Base-by-base conservation (phyloP, 108 stramenopile species). In the Conticribra weissflogii region DNA sequence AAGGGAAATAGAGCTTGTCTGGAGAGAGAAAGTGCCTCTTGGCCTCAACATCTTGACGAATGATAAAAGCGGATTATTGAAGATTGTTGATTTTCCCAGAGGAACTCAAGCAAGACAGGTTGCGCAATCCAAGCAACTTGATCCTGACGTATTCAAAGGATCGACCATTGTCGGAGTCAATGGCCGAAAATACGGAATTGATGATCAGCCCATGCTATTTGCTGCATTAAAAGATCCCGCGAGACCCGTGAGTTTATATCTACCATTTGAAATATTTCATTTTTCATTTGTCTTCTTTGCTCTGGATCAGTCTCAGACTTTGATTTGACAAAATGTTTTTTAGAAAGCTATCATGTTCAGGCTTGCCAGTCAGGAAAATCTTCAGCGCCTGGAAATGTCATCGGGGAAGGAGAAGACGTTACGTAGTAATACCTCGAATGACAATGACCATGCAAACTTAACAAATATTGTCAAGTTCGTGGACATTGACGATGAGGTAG, bases 81-180 rank as follows among this genome's bases (percentile, higher is more conserved):
- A 93, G 66, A 88, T 96, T n/a, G 90, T 96, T 52, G 95, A 96
- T 68, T 90, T 96, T 64, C 95, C 95, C 14, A 60, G 95, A 50
- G 95, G 95, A 22, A 89, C 88, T 23, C 95, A 96, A 67, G 91
- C 95, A 22, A 60, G 91, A 51, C 62, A 74, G 22, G 95, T 96
- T 9, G 91, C 90, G 44, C 88, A 87, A 81, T 62, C 55, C n/a
- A 68, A 75, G 36, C 83, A 90, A 22, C 72, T 96, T n/a, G 90
- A 91, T 74, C 93, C 93, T 7, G 86, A 84, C 12, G 44, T 82
- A 14, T 96, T 96, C 81, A 89, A 92, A 60, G 90, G 90, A 28
- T 84, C 95, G 7, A 85, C 88, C 4, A 90, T 96, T 62, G 79
- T 89, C 3, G 87, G 87, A 60, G 95, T 96, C 18, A 96, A 96